Evolutionary conservation across 805 yeast species (phyloP).

Genomic region (Yarrowia sp.): DNA sequence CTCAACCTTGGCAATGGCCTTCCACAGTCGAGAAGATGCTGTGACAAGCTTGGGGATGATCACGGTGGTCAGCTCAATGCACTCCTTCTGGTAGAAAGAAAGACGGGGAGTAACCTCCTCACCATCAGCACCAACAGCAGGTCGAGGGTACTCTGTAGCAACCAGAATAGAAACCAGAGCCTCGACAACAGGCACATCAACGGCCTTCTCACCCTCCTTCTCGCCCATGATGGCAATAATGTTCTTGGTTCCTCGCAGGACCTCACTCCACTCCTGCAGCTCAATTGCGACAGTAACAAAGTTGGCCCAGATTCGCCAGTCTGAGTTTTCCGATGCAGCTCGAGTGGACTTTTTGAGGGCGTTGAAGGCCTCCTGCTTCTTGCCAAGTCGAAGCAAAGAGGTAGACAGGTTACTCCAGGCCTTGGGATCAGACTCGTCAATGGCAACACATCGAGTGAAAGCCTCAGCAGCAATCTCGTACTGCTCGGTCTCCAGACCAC

Average conservation of each 20-base stretch:
- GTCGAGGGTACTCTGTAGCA: constrained; percentile 47
- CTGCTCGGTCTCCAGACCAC: constrained; percentile 71
- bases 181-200: constrained; percentile 75
- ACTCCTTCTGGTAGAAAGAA: constrained; percentile 63
- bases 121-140: constrained; percentile 36
- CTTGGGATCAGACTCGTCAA: constrained; percentile 75
- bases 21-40: constrained; percentile 69
- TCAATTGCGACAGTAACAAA: constrained; percentile 77
- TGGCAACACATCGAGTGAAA: constrained; percentile 81
- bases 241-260: constrained; percentile 67
- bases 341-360: constrained; percentile 80
- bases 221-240: constrained; percentile 57
- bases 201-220: constrained; percentile 57
- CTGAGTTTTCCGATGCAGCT: constrained; percentile 60
- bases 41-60: constrained; percentile 67
- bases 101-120: constrained; percentile 39
- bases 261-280: constrained; percentile 86
- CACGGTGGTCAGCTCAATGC: constrained; percentile 69
- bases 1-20: constrained; percentile 79
- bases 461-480: constrained; percentile 85
- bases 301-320: constrained; percentile 92
- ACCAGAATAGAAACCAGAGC: constrained; percentile 65
- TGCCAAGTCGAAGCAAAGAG: constrained; percentile 62
- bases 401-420: constrained; percentile 93
- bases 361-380: constrained; percentile 73